These are phyloP conservation scores for Spergularia bocconei DNA, from an alignment of 148 eudicot species.

Conservation along the genomic window DNA sequence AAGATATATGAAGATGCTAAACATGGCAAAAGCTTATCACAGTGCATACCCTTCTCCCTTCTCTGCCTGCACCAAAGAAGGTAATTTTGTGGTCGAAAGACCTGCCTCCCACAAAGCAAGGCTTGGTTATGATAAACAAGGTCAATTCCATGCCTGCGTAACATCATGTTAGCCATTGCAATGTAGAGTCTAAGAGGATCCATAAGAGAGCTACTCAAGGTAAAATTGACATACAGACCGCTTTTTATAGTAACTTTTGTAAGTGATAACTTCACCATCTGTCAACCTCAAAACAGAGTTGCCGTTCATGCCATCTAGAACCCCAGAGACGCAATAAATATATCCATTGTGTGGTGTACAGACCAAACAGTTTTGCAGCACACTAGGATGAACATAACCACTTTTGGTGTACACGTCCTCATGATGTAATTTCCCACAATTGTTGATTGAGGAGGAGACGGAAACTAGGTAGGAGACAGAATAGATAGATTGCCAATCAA, in stretches of 20 bases:
- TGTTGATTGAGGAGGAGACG: conserved; percentile 11
- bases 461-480: conserved; percentile 38
- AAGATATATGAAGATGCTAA: neutral
- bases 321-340: conserved; percentile 51
- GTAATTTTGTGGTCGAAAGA: conserved; percentile 55
- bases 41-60: conserved; percentile 50
- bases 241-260: conserved; percentile 56
- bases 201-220: neutral
- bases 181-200: neutral
- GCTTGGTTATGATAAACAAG: conserved; percentile 44
- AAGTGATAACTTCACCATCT: conserved; percentile 40
- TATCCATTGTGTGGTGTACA: conserved; percentile 71
- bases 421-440: conserved; percentile 3
- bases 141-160: conserved; percentile 61
- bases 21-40: neutral
- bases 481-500: conserved; percentile 63
- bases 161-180: conserved; percentile 4
- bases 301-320: conserved; percentile 44
- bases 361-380: conserved; percentile 61
- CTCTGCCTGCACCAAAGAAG: conserved; percentile 43
- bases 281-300: conserved; percentile 37
- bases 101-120: conserved; percentile 52
- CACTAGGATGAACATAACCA: conserved; percentile 44
- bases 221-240: conserved; percentile 33
- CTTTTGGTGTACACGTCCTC: conserved; percentile 37